These are phyloP conservation scores for Fusarium oligoseptatum DNA, from an alignment of 2,329 filamentous ascomycete species.

Conservation along the genomic window DNA sequence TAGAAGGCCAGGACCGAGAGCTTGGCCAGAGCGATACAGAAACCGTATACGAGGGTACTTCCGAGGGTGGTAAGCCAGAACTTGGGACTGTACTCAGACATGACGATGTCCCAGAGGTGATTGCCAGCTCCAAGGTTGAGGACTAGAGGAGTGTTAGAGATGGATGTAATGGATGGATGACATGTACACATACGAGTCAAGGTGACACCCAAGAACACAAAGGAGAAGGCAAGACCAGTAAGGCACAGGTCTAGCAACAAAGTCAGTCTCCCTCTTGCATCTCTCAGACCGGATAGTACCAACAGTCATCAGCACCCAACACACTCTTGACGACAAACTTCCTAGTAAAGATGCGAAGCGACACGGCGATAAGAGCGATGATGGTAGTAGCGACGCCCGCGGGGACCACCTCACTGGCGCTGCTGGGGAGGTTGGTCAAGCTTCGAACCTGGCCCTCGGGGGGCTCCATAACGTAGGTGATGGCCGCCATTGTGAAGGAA, in stretches of 20 bases:
- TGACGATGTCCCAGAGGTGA: constrained; percentile 48
- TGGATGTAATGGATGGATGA: background rate
- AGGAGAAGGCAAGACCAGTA: constrained; percentile 41
- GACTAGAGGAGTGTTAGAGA: constrained; percentile 32
- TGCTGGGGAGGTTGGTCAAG: constrained; percentile 38
- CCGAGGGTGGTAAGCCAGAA: constrained; percentile 51
- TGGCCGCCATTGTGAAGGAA: constrained; percentile 62
- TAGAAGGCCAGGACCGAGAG: constrained; percentile 61
- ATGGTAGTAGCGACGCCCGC: constrained; percentile 41
- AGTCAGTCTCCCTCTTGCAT: background rate
- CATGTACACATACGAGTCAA: constrained; percentile 38
- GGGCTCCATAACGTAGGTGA: constrained; percentile 64
- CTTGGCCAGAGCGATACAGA: constrained; percentile 56
- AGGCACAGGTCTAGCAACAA: constrained; percentile 42
- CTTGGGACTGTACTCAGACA: constrained; percentile 35
- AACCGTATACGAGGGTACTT: constrained; percentile 58
- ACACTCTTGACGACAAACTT: constrained; percentile 45
- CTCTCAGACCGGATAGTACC: constrained; percentile 5
- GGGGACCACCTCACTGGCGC: constrained; percentile 38
- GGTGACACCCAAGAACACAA: constrained; percentile 41
- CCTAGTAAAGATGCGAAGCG: constrained; percentile 46
- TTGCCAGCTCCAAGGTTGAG: constrained; percentile 43
- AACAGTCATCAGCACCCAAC: constrained; percentile 48
- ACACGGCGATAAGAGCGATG: constrained; percentile 40
- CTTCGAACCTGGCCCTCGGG: constrained; percentile 44